Base-by-base conservation (phyloP, 192 early-diverging fungal genomes). In the Mortierella hygrophila region DNA sequence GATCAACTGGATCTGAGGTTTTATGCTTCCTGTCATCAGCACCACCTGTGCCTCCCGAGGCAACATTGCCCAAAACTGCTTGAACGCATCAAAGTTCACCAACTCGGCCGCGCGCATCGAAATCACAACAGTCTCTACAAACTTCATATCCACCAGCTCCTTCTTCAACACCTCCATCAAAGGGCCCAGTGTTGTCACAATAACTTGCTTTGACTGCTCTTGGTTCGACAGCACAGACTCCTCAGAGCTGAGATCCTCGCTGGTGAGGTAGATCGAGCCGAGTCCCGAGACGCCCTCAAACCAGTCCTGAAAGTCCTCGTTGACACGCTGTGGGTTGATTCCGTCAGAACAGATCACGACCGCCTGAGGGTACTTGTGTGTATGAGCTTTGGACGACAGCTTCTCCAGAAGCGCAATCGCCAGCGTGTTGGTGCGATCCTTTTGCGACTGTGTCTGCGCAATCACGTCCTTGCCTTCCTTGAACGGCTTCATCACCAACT, bases 371-470 rank as follows among this genome's bases (percentile, higher is more conserved):
- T 63, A 74, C 52, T 86, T 86, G 55, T 78, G 74, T 5, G 71
- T 75, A 20, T 49, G 21, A 46, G 76, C 77, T 1, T 74, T 26
- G 4, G 78, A 1, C 6, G 78, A 72, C 4, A 86, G 71, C 23
- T 86, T 86, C 40, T 86, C 79, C n/a, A 81, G 32, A 4, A 86
- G 38, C 2, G 75, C 75, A 35, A 86, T 81, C 5, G 79, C 84
- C 57, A 86, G 29, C 4, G 84, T 86, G 68, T 78, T 86, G 69
- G 84, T 86, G 23, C 84, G 84, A 68, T 86, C 84, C 21, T 78
- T 86, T 65, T 81, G 84, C 3, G 84, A 86, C 57, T 86, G 84
- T 15, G 84, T 71, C 65, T 86, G 84, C 21, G 84, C 84, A 49
- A 86, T 81, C 26, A 86, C 79, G 38, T 86, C 84, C 54, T 70